Conservation (phyloP, 2,329 filamentous ascomycete genomes). For the Cladosporium halotolerans region DNA sequence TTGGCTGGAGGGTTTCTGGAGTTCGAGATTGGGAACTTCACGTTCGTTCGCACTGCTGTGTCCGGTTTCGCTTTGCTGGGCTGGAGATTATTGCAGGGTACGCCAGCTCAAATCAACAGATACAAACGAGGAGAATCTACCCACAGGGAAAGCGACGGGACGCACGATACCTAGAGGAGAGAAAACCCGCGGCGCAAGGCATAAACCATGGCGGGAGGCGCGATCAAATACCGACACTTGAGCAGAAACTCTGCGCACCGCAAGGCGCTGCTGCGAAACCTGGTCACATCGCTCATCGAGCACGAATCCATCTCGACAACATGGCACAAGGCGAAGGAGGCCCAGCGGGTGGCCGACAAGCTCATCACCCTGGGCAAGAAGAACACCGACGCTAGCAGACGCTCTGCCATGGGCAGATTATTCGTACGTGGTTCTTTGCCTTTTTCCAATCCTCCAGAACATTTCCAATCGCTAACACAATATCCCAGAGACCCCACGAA, state of each 20-base stretch:
- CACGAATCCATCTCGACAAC: slow-evolving; percentile 93
- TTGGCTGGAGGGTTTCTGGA: background rate
- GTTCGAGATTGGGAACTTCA: too few relatives aligned
- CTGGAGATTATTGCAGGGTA: too few relatives aligned
- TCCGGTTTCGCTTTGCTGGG: too few relatives aligned
- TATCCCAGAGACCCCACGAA: slow-evolving; percentile 55
- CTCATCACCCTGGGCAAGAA: slow-evolving; percentile 89
- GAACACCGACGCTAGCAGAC: slow-evolving; percentile 74
- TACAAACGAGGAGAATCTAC: too few relatives aligned
- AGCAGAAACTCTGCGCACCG: slow-evolving; percentile 80
- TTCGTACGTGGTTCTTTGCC: slow-evolving; percentile 54
- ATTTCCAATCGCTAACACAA: background rate
- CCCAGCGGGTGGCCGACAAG: slow-evolving; percentile 88
- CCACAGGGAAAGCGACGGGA: too few relatives aligned
- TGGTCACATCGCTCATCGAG: slow-evolving; percentile 89
- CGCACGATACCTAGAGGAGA: background rate
- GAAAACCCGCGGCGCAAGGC: too few relatives aligned
- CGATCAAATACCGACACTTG: slow-evolving; percentile 82
- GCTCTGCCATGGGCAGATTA: slow-evolving; percentile 66
- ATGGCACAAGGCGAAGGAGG: slow-evolving; percentile 95
- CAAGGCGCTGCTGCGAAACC: slow-evolving; percentile 86
- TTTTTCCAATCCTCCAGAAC: background rate
- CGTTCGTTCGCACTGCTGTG: too few relatives aligned
- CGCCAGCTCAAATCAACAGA: too few relatives aligned
- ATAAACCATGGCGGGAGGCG: slow-evolving; percentile 70